Evolutionary conservation across 345 rosid species (phyloP).

Genomic region (Geranium rotundifolium): DNA sequence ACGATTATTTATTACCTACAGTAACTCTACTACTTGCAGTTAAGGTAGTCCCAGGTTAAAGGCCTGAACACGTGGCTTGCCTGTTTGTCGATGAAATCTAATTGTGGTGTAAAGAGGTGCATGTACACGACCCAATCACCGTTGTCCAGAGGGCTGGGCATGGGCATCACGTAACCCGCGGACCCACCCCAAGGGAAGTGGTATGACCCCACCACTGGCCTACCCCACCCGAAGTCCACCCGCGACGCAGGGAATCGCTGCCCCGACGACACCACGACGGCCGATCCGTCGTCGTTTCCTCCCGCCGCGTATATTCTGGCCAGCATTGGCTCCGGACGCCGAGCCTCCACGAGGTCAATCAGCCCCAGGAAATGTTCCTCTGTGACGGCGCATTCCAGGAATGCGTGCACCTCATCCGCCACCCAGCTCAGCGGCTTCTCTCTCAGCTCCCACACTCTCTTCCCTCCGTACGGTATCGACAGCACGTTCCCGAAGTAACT

Average conservation of each 20-base stretch:
- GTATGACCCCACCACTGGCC: constrained; percentile 37
- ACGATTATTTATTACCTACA: no score
- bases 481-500: constrained; percentile 61
- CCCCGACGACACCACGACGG: constrained; percentile 72
- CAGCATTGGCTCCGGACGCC: constrained; percentile 35
- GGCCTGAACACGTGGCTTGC: constrained; percentile 32
- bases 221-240: constrained; percentile 49
- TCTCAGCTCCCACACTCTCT: constrained; percentile 22
- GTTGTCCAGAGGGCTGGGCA: constrained; percentile 33
- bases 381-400: constrained; percentile 25
- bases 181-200: constrained; percentile 44
- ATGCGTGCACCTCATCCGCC: constrained; percentile 40
- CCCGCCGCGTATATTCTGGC: constrained; percentile 34
- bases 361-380: constrained; percentile 59
- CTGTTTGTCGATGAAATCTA: constrained; percentile 28
- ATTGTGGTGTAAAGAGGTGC: constrained; percentile 27
- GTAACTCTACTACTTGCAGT: no score
- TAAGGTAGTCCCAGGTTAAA: constrained; percentile 25
- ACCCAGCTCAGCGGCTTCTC: constrained; percentile 43
- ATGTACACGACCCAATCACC: constrained; percentile 49
- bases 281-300: constrained; percentile 37
- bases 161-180: constrained; percentile 47
- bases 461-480: constrained; percentile 48
- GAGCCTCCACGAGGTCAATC: constrained; percentile 73
- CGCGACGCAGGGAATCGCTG: constrained; percentile 36